Base-by-base conservation (phyloP, 306 rosid species). In the Dicorynia guianensis region DNA sequence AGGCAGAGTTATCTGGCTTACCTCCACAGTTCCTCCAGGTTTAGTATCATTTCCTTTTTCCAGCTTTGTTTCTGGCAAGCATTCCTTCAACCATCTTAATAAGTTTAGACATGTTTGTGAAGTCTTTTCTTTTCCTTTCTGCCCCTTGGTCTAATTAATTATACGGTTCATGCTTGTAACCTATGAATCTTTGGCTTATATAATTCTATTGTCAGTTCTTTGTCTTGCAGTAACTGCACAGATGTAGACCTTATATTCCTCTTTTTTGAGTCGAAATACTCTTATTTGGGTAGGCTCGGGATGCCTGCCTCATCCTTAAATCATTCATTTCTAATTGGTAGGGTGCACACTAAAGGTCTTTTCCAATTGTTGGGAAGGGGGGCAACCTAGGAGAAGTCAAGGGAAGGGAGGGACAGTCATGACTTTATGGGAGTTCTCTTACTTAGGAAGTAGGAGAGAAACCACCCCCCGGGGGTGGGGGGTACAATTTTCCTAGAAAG, bases 11-110 rank as follows among this genome's bases (percentile, higher is more conserved):
- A 80, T 90, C 83, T 82, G 99, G 99, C 66, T 86, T 92, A 83
- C 97, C 97, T 13, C 73, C 69, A 55, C 91, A 87, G 76, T 83
- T 92, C 77, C 84, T 95, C 69, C 85, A 92, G 99, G 99, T 95
- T 65, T 63, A 74, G 60, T 40, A 57, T 76, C 35, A 38, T 65
- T 73, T 65, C 52, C 66, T 48, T 56, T 38, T 33, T 46, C 68
- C 63, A 25, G 20, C 34, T 55, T 25, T 10, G 36, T 69, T 60
- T 57, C 56, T 9, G 11, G 40, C 30, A 12, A 39, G 2, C 40
- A 52, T 15, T 61, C 30, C 63, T 40, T 76, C 42, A 30, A 20
- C 56, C 53, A 34, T 36, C 65, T 63, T 63, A 56, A 73, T 44
- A 60, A 56, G 57, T 66, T 64, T 60, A 80, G 71, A 25, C 52